A percentile compares a stretch with the other conserved stretches of the same genome.
These are phyloP conservation scores for Prunus persica DNA, from an alignment of 306 rosid species.

Conservation along the genomic window DNA sequence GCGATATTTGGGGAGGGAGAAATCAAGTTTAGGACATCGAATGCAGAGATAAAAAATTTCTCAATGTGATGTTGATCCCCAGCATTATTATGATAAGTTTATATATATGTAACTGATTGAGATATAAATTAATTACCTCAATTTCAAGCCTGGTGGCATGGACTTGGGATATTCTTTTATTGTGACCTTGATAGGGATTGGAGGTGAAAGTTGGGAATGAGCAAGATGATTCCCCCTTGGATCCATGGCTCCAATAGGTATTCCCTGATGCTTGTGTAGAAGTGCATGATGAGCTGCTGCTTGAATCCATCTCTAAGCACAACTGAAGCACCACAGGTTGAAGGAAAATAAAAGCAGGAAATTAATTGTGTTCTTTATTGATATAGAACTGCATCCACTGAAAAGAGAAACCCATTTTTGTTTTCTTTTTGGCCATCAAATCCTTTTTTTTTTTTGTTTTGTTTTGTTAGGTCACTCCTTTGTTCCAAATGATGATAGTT, in stretches of 20 bases:
- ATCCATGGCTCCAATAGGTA: slow-evolving; percentile 47
- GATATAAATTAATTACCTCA: slow-evolving; percentile 26
- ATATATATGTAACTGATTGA: neutral
- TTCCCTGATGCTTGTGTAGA: slow-evolving; percentile 54
- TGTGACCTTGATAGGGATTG: slow-evolving; percentile 24
- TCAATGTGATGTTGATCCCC: too few species aligned
- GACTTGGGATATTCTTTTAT: slow-evolving; percentile 26
- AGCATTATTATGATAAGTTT: too few species aligned
- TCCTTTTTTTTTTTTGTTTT: too few species aligned
- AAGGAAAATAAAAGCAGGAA: neutral
- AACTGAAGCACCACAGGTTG: slow-evolving; percentile 38
- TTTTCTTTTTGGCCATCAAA: neutral
- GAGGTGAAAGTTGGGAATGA: slow-evolving; percentile 57
- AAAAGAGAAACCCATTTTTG: neutral
- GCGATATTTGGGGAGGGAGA: neutral
- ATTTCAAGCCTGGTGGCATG: slow-evolving; percentile 21
- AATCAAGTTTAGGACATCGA: too few species aligned
- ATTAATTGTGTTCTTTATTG: neutral
- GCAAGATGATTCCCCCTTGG: slow-evolving; percentile 39
- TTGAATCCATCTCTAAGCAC: slow-evolving; percentile 56
- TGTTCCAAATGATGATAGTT: too few species aligned
- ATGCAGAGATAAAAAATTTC: too few species aligned
- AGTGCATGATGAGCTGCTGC: slow-evolving; percentile 43
- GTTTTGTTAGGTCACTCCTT: neutral
- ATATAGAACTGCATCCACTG: neutral